Evolutionary conservation across 176 grass and related monocot genomes (phyloP).

Genomic region (Zizania latifolia): DNA sequence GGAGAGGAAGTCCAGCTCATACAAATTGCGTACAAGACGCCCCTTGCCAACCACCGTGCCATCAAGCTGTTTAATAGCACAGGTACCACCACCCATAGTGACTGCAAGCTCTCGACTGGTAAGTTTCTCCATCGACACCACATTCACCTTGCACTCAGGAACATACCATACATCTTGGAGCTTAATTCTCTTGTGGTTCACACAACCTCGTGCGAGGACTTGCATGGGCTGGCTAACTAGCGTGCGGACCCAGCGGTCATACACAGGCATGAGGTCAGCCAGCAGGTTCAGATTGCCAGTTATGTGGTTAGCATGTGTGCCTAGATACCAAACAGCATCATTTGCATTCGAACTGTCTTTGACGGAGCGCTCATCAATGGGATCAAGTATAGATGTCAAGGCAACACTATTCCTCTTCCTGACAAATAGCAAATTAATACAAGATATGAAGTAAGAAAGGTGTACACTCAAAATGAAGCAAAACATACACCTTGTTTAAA

Average conservation of each 20-base stretch:
- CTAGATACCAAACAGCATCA: conserved; percentile 11
- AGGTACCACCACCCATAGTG: background rate
- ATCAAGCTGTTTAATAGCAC: background rate
- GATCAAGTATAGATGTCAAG: conserved; percentile 5
- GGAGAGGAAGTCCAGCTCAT: background rate
- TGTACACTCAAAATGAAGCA: background rate
- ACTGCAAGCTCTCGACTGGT: background rate
- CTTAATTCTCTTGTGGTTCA: conserved; percentile 2
- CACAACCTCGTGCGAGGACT: conserved; percentile 15
- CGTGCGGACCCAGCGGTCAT: background rate
- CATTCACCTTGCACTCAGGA: background rate
- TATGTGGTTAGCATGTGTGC: background rate
- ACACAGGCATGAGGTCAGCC: conserved; percentile 15
- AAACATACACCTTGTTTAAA: background rate
- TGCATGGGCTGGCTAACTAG: background rate
- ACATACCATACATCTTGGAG: conserved; percentile 16
- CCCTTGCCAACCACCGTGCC: background rate
- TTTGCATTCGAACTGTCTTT: conserved; percentile 5
- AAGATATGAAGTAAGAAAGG: background rate
- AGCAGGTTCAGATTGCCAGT: conserved; percentile 15
- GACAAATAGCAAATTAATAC: background rate
- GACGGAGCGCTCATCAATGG: background rate
- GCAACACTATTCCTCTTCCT: conserved; percentile 25
- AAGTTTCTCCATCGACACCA: background rate
- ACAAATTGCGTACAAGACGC: background rate